phyloP scores from a whole-genome alignment of 495 filamentous ascomycete species.

The Xylaria venustula region DNA sequence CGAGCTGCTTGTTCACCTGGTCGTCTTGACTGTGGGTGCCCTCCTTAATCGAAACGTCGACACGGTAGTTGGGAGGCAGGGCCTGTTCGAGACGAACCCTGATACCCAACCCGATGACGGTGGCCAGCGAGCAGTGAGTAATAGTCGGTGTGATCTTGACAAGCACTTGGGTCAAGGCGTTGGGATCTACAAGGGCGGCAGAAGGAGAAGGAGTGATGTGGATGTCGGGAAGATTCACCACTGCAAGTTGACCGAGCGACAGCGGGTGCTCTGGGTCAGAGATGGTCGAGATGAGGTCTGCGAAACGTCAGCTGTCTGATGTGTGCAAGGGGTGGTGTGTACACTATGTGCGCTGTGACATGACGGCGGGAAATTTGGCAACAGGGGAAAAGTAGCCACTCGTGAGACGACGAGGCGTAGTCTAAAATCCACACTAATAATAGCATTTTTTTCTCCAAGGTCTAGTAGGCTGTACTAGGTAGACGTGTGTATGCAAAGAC shows the following conservation, averaged over 20 bases:
- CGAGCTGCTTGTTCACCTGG: constrained; percentile 92
- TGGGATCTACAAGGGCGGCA: constrained; percentile 45
- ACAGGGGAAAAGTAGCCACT: background rate
- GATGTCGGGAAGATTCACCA: constrained; percentile 92
- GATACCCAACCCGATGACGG: constrained; percentile 93
- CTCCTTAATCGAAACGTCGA: constrained; percentile 92
- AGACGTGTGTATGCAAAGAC: too few species aligned
- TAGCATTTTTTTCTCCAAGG: background rate
- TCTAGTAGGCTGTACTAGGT: background rate
- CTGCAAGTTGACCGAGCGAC: constrained; percentile 85
- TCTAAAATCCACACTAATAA: background rate
- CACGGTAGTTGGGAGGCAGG: constrained; percentile 85
- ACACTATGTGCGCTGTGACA: background rate
- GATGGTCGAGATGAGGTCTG: constrained; percentile 90
- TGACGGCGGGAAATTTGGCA: background rate
- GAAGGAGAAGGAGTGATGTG: constrained; percentile 66
- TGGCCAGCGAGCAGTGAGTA: constrained; percentile 93
- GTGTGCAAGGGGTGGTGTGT: background rate
- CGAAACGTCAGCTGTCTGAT: constrained; percentile 40
- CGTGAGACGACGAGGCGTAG: background rate
- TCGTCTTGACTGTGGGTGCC: constrained; percentile 93
- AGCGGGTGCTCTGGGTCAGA: constrained; percentile 96
- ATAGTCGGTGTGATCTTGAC: constrained; percentile 93
- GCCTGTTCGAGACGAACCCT: constrained; percentile 87
- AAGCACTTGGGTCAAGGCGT: constrained; percentile 50